Base-by-base conservation (phyloP, 345 rosid genomes). In the Citrus unshiu region DNA sequence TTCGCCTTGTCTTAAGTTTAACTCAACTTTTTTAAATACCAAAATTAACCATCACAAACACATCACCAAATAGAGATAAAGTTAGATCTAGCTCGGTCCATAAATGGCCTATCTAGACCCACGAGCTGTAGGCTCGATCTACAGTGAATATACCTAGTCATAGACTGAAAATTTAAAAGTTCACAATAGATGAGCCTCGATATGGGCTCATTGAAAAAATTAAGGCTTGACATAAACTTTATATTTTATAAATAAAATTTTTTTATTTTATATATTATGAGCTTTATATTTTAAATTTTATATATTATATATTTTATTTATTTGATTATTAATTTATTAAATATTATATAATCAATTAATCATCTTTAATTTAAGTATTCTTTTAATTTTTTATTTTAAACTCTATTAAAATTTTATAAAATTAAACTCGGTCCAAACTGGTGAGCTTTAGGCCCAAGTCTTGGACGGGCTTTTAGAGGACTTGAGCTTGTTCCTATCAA, bases 161-260 rank as follows among this genome's bases (percentile, higher is more conserved):
- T 34, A 5, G 35, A 0, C 1, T 34, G 7, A 35, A 35, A 35
- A 6, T 35, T 35, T 35, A 35, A 35, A 35, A 35, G 1, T 5
- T 1, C 0, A 35, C 7, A 35, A 0, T 35, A 34, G 1, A 34
- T 35, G 0, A 0, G 0, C 1, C 0, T 6, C 0, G 0, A 35
- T 35, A 35, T 35, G 0, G 0, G 0, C 7, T 35, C 7, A 35
- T 34, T 0, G 0, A 0, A 32, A 32, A 32, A 32, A 0, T 32
- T 0, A 0, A 32, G 5, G 5, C 0, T 32, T 32, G 0, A 0
- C 1, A 0, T 0, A 34, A 0, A 0, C 6, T 34, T 34, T 34
- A 34, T 35, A 35, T 35, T 35, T 35, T 35, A 35, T 34, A 34
- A 34, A 5, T 34, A 34, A 34, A 34, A 0, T 32, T 34, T 34